Percentiles rank a stretch among this genome's conserved stretches.
Conservation (phyloP, 768 basidiomycete species). For the Crassisporium funariophilum region DNA sequence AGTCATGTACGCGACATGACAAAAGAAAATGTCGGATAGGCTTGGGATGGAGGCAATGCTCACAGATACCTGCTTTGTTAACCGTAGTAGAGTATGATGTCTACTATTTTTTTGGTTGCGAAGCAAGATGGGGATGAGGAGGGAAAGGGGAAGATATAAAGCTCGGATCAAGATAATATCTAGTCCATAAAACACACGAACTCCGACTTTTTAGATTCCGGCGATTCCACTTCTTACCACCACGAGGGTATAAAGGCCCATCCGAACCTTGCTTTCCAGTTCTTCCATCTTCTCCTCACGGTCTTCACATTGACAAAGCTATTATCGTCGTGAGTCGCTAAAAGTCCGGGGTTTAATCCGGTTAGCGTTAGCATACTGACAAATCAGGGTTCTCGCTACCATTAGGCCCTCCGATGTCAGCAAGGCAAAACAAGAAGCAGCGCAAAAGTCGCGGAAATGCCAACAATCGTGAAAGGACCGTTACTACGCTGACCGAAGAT, state of each 20-base stretch:
- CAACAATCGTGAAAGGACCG: conserved; percentile 65
- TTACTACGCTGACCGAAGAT: conserved; percentile 65
- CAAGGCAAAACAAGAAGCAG: conserved; percentile 63
- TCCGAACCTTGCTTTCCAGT: too few relatives aligned
- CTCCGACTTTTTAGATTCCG: conserved; percentile 15
- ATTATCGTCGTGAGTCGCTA: conserved; percentile 1
- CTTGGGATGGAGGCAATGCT: too few relatives aligned
- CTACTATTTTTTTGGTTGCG: not conserved
- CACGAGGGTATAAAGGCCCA: too few relatives aligned
- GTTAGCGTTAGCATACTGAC: conserved; percentile 17
- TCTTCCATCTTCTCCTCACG: not conserved
- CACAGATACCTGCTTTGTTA: too few relatives aligned
- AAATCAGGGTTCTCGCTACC: conserved; percentile 21
- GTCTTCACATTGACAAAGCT: not conserved
- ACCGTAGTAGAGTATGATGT: too few relatives aligned
- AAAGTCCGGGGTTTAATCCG: conserved; percentile 1
- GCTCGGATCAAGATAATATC: conserved; percentile 6
- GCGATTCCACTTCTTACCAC: conserved; percentile 12
- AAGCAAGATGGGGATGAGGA: conserved; percentile 4
- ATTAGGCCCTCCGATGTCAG: conserved; percentile 42
- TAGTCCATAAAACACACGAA: conserved; percentile 7
- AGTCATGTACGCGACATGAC: too few relatives aligned
- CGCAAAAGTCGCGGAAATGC: conserved; percentile 56
- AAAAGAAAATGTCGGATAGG: too few relatives aligned
- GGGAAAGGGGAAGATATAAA: conserved; percentile 3